These are phyloP conservation scores for Cladorrhinum samala DNA, from an alignment of 495 filamentous ascomycete genomes.

Conservation along the genomic window DNA sequence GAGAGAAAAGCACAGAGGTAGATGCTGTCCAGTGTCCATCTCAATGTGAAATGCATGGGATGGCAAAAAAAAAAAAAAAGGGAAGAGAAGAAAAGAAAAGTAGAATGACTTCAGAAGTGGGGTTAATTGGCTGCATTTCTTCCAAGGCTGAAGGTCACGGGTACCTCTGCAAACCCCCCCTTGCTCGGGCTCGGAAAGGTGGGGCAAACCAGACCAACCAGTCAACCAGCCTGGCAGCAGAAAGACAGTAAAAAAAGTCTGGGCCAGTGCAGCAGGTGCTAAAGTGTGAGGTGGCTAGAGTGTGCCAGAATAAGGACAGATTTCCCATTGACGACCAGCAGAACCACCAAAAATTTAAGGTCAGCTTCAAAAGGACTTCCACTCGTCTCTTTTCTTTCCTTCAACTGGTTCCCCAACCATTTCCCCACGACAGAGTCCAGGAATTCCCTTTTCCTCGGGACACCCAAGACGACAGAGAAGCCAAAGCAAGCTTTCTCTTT, in stretches of 20 bases:
- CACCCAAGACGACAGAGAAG: conserved; percentile 6
- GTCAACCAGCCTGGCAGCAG: neutral
- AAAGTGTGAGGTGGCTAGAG: conserved; percentile 21
- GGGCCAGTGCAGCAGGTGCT: conserved; percentile 11
- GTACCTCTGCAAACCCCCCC: neutral
- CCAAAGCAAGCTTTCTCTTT: conserved; percentile 9
- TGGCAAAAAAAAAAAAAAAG: neutral
- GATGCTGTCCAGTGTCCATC: too few species aligned
- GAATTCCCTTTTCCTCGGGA: conserved; percentile 1
- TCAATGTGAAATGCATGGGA: neutral
- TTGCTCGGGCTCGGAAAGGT: neutral
- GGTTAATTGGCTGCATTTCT: neutral
- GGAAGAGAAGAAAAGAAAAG: neutral
- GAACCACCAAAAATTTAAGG: conserved; percentile 8
- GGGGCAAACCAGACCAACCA: neutral
- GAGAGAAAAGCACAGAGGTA: too few species aligned
- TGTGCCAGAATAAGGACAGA: conserved; percentile 27
- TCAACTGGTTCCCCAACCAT: conserved; percentile 3
- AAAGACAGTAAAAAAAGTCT: neutral
- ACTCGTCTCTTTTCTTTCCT: conserved; percentile 2
- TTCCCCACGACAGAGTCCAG: neutral
- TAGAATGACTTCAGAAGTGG: neutral
- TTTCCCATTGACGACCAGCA: conserved; percentile 27
- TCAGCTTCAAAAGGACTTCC: conserved; percentile 8
- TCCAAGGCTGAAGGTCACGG: conserved; percentile 2